Conservation (phyloP, 106 monocot species). For the Agapanthus africanus region DNA sequence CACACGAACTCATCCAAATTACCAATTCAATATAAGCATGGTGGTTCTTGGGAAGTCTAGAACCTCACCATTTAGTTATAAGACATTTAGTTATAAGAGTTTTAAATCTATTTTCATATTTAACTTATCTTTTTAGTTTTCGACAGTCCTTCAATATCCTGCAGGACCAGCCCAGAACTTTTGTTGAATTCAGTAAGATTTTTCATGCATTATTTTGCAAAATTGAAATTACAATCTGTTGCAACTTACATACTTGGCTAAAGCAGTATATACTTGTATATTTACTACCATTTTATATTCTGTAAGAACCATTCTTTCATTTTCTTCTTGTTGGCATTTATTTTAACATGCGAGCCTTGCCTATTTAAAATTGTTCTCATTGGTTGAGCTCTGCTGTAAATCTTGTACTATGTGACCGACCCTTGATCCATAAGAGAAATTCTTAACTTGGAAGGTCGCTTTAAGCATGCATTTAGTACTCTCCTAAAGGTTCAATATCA, state of each 20-base stretch:
- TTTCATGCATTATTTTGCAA: not conserved
- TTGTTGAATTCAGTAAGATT: constrained; percentile 72
- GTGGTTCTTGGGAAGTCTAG: too few relatives aligned
- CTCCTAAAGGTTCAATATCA: too few relatives aligned
- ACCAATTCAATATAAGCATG: too few relatives aligned
- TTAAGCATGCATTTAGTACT: too few relatives aligned
- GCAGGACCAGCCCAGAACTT: constrained; percentile 86
- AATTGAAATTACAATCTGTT: not conserved
- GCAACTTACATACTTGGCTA: not conserved
- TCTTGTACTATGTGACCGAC: not conserved
- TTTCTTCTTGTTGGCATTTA: not conserved
- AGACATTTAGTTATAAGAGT: too few relatives aligned
- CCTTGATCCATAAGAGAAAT: too few relatives aligned
- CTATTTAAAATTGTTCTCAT: not conserved
- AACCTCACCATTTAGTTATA: too few relatives aligned
- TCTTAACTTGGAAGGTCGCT: too few relatives aligned
- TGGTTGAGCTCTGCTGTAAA: not conserved
- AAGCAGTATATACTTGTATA: not conserved
- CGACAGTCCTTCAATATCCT: too few relatives aligned
- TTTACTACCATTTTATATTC: not conserved
- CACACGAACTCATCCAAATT: too few relatives aligned
- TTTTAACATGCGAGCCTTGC: not conserved
- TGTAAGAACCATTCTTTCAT: not conserved
- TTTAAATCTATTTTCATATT: too few relatives aligned
- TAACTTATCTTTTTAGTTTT: too few relatives aligned